Evolutionary conservation across 2,329 filamentous ascomycete species (phyloP), one percentile per base, ranked within the genome.

Genomic region (Cytospora mali): DNA sequence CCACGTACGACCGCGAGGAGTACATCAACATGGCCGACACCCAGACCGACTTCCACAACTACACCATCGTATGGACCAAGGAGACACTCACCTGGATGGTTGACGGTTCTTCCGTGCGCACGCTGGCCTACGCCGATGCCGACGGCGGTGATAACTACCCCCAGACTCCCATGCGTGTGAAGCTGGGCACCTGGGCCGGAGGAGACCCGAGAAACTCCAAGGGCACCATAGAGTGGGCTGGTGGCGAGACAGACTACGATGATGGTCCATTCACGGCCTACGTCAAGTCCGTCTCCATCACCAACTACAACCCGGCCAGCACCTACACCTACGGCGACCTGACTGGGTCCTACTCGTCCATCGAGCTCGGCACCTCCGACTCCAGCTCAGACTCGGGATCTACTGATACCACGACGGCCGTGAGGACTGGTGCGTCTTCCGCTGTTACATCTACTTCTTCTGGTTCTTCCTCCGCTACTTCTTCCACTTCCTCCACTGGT

Each of bases 171-270:
- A 88, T 89, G 84, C 84, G 88, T 74, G 73, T 92, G 70, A 88
- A 87, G 75, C 75, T 92, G 52, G 89, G 89, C 66, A 83, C 84
- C 68, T 91, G 88, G 88, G 83, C 86, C 54, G 85, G 80, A 58
- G 85, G 85, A 61, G 77, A 82, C 69, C 75, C 77, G 64, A 74
- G 77, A 66, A 89, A 91, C 68, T 72, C 84, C 39, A 74, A 83
- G 63, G 92, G 92, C 64, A 95, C 92, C 35, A 89, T 93, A 65
- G 68, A 83, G 64, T 89, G 87, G 87, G 85, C 86, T 61, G 89
- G 88, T 67, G 89, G 89, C 64, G 71, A 71, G 68, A 76, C 80
- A 66, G 75, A 81, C 68, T 81, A 79, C 70, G 69, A 66, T 53
- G 62, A 79, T 66, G 79, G 71, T 46, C 78, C 80, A 6, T 80